A percentile compares a stretch with the other conserved stretches of the same genome.
Conservation (phyloP, 495 filamentous ascomycete species). For the Penicillium cosmopolitanum region DNA sequence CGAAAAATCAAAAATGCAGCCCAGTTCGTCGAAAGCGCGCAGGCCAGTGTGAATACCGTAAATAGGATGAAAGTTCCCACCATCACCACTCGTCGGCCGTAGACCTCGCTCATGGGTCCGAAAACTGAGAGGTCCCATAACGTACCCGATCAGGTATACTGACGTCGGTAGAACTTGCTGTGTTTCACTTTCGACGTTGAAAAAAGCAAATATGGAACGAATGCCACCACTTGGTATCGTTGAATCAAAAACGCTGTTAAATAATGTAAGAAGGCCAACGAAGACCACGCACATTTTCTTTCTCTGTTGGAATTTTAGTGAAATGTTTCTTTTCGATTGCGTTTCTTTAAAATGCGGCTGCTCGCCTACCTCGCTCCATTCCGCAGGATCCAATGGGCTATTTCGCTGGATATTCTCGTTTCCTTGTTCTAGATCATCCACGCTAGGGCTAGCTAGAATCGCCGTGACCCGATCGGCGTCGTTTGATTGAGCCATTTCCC, state of each 20-base stretch:
- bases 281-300: conserved; percentile 31
- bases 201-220: not conserved
- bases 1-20: conserved; percentile 45
- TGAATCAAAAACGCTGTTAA: conserved; percentile 67
- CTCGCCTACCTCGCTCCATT: not conserved
- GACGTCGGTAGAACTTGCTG: conserved; percentile 65
- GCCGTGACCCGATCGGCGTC: too few species aligned
- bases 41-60: conserved; percentile 43
- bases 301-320: not conserved
- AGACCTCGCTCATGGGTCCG: conserved; percentile 66
- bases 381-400: not conserved
- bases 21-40: conserved; percentile 41
- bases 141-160: conserved; percentile 58
- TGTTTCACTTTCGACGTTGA: conserved; percentile 34
- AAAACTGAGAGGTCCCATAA: conserved; percentile 61
- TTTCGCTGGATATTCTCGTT: not conserved
- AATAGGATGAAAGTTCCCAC: conserved; percentile 53
- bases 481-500: too few species aligned
- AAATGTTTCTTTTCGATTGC: not conserved
- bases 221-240: conserved; percentile 22
- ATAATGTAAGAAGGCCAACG: conserved; percentile 55
- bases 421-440: not conserved
- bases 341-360: not conserved
- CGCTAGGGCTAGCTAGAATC: not conserved
- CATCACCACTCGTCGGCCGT: conserved; percentile 63